These are phyloP conservation scores for Coemansia furcata DNA, from an alignment of 192 early-diverging fungal genomes.

Conservation along the genomic window DNA sequence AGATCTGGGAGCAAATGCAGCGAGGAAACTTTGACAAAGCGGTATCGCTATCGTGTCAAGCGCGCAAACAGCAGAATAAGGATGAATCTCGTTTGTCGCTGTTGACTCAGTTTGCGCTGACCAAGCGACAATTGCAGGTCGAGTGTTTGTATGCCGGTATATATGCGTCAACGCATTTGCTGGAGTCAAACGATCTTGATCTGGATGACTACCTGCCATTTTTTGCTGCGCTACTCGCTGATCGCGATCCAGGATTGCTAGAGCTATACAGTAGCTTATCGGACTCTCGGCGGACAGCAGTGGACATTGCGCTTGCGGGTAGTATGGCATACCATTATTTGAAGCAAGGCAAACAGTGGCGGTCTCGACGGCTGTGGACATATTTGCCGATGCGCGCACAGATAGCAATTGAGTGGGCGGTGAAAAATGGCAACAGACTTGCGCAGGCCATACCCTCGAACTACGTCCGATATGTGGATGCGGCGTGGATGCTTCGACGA, in stretches of 20 bases:
- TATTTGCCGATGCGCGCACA: neutral
- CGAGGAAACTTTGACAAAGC: conserved; percentile 5
- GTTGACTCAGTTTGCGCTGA: conserved; percentile 19
- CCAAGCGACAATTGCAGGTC: conserved; percentile 14
- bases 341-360: neutral
- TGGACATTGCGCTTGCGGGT: conserved; percentile 9
- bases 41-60: neutral
- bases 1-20: conserved; percentile 16
- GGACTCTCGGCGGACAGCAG: neutral
- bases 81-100: neutral
- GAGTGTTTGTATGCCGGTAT: conserved; percentile 27
- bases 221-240: conserved; percentile 19
- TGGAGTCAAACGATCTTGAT: neutral
- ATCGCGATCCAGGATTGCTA: conserved; percentile 8
- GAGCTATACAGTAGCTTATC: conserved; percentile 7
- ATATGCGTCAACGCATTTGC: neutral
- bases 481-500: conserved; percentile 31
- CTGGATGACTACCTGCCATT: conserved; percentile 1
- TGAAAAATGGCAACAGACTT: neutral
- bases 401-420: neutral
- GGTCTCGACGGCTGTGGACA: neutral
- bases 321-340: conserved; percentile 6
- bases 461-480: neutral
- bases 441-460: neutral
- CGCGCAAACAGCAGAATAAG: neutral